Base-by-base conservation (phyloP, 2,329 filamentous ascomycete genomes). In the Xylaria sp. region DNA sequence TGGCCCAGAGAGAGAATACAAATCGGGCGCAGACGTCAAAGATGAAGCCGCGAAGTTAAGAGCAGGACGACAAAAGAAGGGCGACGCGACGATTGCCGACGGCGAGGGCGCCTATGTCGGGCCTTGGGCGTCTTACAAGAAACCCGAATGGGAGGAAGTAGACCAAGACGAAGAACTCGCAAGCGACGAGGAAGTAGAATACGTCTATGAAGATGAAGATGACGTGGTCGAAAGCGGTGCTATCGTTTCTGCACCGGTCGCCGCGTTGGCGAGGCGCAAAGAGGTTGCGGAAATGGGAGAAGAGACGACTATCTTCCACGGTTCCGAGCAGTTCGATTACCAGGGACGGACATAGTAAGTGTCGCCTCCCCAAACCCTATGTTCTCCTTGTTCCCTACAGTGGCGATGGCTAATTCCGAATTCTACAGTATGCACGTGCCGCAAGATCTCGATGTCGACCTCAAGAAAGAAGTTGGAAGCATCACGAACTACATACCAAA, bases 401-500 rank as follows among this genome's bases (percentile, higher is more conserved):
- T 13, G 3, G 5, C 31, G 7, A 19, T 58, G 38, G 31, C 62
- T 64, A 21, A 64, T 54, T 17, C 3, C 15, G 29, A 21, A 6
- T 17, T 13, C 21, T 35, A 6, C 25, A 64, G 62, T 75, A 97
- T 99, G 94, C 95, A 99, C 77, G 84, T 98, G 46, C 95, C 95
- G 3, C 93, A 92, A 75, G 93, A 97, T 74, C 80, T 97, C 77
- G 91, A 92, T 72, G 82, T 97, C 74, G 91, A 96, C 74, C 81
- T 99, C 70, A 85, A 84, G 66, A 96, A 95, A 78, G 92, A 96
- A 63, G 76, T 83, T 44, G 91, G 91, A 70, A 93, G 89, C 72
- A 77, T 86, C 73, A 93, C 93, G 73, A 98, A 97, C 76, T 99
- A 87, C 74, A 92, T 96, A 59, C 95, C 95, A 37, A 98, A 97